Base-by-base conservation (phyloP, 108 stramenopile genomes). In the Skeletonema marinoi region DNA sequence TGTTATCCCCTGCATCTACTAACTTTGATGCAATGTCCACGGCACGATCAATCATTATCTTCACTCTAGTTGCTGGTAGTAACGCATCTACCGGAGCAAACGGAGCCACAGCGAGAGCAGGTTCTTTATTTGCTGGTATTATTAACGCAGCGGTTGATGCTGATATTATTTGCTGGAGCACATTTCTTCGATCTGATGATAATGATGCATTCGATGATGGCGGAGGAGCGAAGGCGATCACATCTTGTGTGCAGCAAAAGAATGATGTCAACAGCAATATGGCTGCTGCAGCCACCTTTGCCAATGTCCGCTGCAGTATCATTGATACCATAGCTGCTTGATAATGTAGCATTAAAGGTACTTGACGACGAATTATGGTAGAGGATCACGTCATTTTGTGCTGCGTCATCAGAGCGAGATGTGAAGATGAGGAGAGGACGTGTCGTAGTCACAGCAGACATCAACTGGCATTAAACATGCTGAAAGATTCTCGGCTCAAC, bases 21-120 rank as follows among this genome's bases (percentile, higher is more conserved):
- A 78, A 46, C 42, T 68, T 19, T 8, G 73, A 51, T 13, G 86
- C 71, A 33, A 86, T 32, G 12, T 42, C 71, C n/a, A 84, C 51
- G 8, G 83, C 78, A 11, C 41, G 41, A 63, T 86, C 84, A 44
- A 88, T 86, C 58, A 60, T 64, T 2, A 70, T 25, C 44, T 81
- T 80, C 13, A 86, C 83, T 21, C 86, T 71, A 29, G 81, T 68
- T 17, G 86, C 88, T 2, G 88, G 88, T n/a, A 86, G 54, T 6
- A 88, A 70, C 19, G 73, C 59, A 62, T 86, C 81, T 3, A 76
- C 16, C n/a, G 86, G 86, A 48, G 88, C 88, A 65, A 70, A 88
- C 9, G 88, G 88, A 33, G 67, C 59, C 67, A 61, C 56, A 6
- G 68, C 44, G 4, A 62, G 21, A 21, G 68, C 56, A 30, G 68